Base-by-base conservation (phyloP, 2,329 filamentous ascomycete species). In the Cladosporium sp. region DNA sequence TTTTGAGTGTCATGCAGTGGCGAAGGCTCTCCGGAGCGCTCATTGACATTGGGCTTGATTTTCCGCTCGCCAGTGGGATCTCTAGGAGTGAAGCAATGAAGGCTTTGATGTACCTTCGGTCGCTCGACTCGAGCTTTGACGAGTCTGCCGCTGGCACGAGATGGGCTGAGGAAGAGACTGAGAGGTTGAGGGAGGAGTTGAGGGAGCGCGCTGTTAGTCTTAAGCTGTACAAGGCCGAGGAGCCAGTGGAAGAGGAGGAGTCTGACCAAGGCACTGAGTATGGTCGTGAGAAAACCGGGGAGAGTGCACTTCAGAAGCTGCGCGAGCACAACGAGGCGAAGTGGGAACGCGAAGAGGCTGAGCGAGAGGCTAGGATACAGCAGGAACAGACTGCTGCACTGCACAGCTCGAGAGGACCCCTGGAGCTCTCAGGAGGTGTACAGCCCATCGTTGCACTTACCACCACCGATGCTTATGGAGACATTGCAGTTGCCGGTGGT, bases 1-100 rank as follows among this genome's bases (percentile, higher is more conserved):
- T 73, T 9, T 56, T 74, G n/a, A 66, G 63, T 15, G 65, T 73
- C 3, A 65, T 74, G 64, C 64, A 74, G 53, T 73, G 70, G 64
- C 63, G 72, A 35, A 63, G 72, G 32, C 58, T 68, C 51, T 72
- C 70, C 6, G 72, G 72, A 2, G 67, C 69, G n/a, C 60, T 74
- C 39, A 72, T 73, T 15, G 71, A 74, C 54, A 56, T 64, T 9
- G 70, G 71, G 8, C 22, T 73, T 28, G 62, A 66, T 13, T 73
- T 73, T 45, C 66, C 70, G 1, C 45, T 40, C 4, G 54, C 60
- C 15, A 65, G 61, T 19, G 61, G 60, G 3, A 64, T 73, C 7
- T 61, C 61, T 1, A 48, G 58, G 19, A 62, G 65, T 20, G 64
- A 68, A 39, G 69, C 70, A 20, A 56, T 67, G 47, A 65, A 61